phyloP scores from a whole-genome alignment of 208 protist genomes.

The Crithidia thermophila region DNA sequence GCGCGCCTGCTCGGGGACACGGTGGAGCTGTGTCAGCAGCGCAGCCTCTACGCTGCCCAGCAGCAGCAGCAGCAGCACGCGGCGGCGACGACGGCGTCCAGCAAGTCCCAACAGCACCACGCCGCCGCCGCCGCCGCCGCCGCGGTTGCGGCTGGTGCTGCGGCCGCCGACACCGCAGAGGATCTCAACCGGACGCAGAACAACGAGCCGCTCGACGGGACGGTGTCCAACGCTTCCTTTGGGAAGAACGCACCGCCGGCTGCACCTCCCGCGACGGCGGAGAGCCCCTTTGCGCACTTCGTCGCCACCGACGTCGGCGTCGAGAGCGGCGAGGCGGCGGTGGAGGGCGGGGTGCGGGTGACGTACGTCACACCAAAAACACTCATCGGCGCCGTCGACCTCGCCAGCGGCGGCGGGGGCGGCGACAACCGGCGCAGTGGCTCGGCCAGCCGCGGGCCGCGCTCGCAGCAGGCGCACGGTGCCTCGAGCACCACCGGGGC shows the following conservation, averaged over 20 bases:
- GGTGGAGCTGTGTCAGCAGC: constrained; percentile 35
- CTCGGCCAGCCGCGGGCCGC: constrained; percentile 10
- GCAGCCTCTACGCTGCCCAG: constrained; percentile 13
- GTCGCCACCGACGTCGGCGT: constrained; percentile 29
- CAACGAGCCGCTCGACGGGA: neutral
- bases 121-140: neutral
- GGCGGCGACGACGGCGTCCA: neutral
- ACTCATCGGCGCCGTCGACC: neutral
- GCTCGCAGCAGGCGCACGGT: constrained; percentile 10
- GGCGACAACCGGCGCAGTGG: constrained; percentile 13
- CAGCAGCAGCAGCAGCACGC: constrained; percentile 4
- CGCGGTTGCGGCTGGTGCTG: neutral
- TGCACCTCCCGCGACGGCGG: neutral
- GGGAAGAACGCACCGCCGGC: neutral
- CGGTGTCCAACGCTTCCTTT: neutral
- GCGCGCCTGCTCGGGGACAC: constrained; percentile 50
- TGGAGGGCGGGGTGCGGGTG: constrained; percentile 11
- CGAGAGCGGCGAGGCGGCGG: constrained; percentile 16
- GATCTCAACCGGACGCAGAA: neutral
- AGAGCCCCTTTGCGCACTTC: constrained; percentile 16
- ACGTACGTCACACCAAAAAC: constrained; percentile 39
- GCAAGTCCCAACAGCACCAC: constrained; percentile 14
- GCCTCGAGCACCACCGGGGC: neutral
- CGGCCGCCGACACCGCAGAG: constrained; percentile 5
- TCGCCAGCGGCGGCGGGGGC: neutral